Conservation (phyloP, 2,329 filamentous ascomycete genomes). For the Monilinia laxa region DNA sequence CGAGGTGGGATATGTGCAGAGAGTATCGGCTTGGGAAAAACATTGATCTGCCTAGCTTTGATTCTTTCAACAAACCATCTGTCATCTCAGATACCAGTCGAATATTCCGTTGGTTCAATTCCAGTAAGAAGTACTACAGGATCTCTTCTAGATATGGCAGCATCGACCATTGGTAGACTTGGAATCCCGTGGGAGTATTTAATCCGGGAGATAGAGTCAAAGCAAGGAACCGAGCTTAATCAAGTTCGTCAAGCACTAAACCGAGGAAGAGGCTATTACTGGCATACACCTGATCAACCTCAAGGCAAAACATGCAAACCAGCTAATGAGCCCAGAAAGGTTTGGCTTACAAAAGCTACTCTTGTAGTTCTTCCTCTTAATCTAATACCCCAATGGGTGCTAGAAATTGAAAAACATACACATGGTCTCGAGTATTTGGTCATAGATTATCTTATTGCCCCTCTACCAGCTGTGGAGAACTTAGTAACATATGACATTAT, state of each 20-base stretch:
- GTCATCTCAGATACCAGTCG: slow-evolving; percentile 62
- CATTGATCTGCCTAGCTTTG: slow-evolving; percentile 76
- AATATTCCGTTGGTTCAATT: slow-evolving; percentile 50
- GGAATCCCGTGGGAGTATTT: slow-evolving; percentile 69
- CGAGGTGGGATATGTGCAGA: slow-evolving; percentile 78
- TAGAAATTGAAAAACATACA: slow-evolving; percentile 79
- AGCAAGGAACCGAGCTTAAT: slow-evolving; percentile 8
- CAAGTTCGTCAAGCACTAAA: slow-evolving; percentile 48
- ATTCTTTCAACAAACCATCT: slow-evolving; percentile 74
- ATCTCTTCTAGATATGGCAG: slow-evolving; percentile 73
- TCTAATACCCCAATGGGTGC: slow-evolving; percentile 78
- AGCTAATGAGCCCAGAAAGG: slow-evolving; percentile 44
- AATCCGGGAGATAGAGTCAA: slow-evolving; percentile 48
- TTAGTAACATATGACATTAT: slow-evolving; percentile 72
- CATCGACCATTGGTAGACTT: slow-evolving; percentile 63
- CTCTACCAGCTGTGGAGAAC: slow-evolving; percentile 56
- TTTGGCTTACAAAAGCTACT: slow-evolving; percentile 68
- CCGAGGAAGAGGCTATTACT: slow-evolving; percentile 59
- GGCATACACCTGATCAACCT: slow-evolving; percentile 49
- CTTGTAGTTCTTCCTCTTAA: slow-evolving; percentile 82
- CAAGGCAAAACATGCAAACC: slow-evolving; percentile 45
- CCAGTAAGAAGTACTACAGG: slow-evolving; percentile 51
- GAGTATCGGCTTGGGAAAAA: slow-evolving; percentile 83
- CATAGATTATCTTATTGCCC: slow-evolving; percentile 52
- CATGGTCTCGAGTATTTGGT: slow-evolving; percentile 63